A percentile compares a stretch with the other conserved stretches of the same genome.
phyloP scores from a whole-genome alignment of 2,329 filamentous ascomycete species.

The Aspergillus calidoustus region DNA sequence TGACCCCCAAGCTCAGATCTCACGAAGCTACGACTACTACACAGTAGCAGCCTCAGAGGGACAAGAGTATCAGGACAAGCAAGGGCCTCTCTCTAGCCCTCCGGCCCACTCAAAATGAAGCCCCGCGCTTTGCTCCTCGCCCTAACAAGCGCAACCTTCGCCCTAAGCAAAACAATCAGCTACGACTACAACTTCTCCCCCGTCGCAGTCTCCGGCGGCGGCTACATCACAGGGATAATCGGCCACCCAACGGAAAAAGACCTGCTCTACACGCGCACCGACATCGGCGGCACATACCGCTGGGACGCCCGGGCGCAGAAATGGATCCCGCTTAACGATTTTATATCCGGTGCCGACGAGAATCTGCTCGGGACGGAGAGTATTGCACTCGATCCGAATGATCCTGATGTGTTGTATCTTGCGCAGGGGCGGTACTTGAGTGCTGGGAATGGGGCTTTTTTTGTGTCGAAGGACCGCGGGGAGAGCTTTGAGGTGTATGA shows the following conservation, averaged over 20 bases:
- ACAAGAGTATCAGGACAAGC: neutral
- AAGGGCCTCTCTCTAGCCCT: neutral
- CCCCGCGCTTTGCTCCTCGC: neutral
- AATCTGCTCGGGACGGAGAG: conserved; percentile 24
- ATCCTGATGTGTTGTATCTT: conserved; percentile 19
- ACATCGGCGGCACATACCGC: conserved; percentile 22
- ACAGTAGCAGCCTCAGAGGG: neutral
- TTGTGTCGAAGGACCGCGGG: conserved; percentile 19
- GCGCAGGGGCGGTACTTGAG: conserved; percentile 21
- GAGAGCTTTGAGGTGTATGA: conserved; percentile 15
- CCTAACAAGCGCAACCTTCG: neutral
- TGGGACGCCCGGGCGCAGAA: conserved; percentile 14
- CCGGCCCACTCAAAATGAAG: neutral
- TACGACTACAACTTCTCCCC: conserved; percentile 20
- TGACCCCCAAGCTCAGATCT: neutral
- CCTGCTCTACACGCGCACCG: conserved; percentile 22
- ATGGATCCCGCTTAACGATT: conserved; percentile 25
- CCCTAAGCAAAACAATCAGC: conserved; percentile 6
- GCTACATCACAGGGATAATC: conserved; percentile 23
- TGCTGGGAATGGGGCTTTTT: conserved; percentile 18
- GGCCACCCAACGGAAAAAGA: conserved; percentile 19
- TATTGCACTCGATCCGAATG: conserved; percentile 18
- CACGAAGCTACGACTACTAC: too few species aligned
- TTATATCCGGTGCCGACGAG: conserved; percentile 18
- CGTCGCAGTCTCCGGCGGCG: conserved; percentile 20